phyloP scores from a whole-genome alignment of 306 rosid species.

The Pterocarpus macrocarpus region DNA sequence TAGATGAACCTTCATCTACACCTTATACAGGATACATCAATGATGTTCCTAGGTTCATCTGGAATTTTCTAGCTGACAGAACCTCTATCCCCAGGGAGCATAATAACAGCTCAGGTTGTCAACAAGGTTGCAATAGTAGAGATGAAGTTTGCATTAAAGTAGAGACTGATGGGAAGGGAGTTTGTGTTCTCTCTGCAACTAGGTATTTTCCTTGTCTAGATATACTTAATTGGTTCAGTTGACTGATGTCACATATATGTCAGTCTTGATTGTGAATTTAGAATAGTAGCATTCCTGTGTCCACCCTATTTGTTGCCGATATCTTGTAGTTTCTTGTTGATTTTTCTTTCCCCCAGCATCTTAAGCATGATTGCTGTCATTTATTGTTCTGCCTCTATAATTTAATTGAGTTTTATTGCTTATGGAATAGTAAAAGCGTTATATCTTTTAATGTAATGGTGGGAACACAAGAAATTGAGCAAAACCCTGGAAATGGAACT shows the following conservation, averaged over 20 bases:
- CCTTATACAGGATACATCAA: slow-evolving; percentile 69
- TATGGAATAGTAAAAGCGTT: neutral
- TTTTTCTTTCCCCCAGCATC: neutral
- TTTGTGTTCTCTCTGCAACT: slow-evolving; percentile 84
- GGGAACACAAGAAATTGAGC: slow-evolving; percentile 2
- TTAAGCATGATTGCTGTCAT: slow-evolving; percentile 1
- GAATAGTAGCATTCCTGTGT: slow-evolving; percentile 2
- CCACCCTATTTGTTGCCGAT: slow-evolving; percentile 1
- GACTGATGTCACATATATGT: neutral
- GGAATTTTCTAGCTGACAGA: slow-evolving; percentile 89
- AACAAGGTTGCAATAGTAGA: slow-evolving; percentile 68
- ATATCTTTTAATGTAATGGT: neutral
- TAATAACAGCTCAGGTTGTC: slow-evolving; percentile 61
- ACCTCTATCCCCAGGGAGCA: slow-evolving; percentile 69
- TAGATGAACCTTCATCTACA: slow-evolving; percentile 77
- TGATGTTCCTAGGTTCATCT: slow-evolving; percentile 85
- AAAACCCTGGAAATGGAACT: neutral
- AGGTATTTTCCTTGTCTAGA: slow-evolving; percentile 64
- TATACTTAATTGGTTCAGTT: neutral
- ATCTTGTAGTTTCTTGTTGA: slow-evolving; percentile 9
- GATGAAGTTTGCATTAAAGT: slow-evolving; percentile 80
- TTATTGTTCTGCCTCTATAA: slow-evolving; percentile 1
- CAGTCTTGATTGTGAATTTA: slow-evolving; percentile 20
- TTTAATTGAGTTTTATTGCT: slow-evolving; percentile 8
- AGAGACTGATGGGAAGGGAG: slow-evolving; percentile 83